Evolutionary conservation across 306 rosid species (phyloP).

Genomic region (Pachyrhizus erosus): DNA sequence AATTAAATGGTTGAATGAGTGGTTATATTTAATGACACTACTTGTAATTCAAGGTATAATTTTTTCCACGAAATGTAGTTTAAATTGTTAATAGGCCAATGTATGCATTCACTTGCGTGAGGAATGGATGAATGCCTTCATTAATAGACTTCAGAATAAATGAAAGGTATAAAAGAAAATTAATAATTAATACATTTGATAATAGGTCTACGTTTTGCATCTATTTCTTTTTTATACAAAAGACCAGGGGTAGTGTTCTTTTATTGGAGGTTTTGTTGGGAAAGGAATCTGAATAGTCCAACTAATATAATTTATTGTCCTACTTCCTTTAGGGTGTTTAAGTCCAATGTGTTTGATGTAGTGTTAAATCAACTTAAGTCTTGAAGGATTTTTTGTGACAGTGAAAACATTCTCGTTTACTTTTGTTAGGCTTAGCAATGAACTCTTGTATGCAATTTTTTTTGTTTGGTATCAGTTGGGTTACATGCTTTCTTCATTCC

Average conservation of each 20-base stretch:
- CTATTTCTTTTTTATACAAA: neutral
- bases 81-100: neutral
- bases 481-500: slow-evolving; percentile 26
- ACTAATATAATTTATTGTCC: neutral
- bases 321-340: slow-evolving; percentile 15
- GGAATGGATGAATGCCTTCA: neutral
- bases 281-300: neutral
- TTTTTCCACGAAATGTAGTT: neutral
- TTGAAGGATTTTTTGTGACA: neutral
- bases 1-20: neutral
- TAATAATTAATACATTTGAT: neutral
- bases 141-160: neutral
- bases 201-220: neutral
- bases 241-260: too few species aligned
- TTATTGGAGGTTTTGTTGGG: slow-evolving; percentile 15
- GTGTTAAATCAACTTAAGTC: neutral
- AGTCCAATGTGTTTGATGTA: neutral
- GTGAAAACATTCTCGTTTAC: neutral
- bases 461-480: slow-evolving; percentile 28
- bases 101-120: neutral
- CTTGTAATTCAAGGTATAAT: neutral
- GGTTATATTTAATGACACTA: neutral
- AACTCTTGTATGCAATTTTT: neutral
- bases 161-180: neutral
- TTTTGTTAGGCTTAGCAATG: slow-evolving; percentile 27